phyloP scores from a whole-genome alignment of 768 basidiomycete species.

The Mycena metata region DNA sequence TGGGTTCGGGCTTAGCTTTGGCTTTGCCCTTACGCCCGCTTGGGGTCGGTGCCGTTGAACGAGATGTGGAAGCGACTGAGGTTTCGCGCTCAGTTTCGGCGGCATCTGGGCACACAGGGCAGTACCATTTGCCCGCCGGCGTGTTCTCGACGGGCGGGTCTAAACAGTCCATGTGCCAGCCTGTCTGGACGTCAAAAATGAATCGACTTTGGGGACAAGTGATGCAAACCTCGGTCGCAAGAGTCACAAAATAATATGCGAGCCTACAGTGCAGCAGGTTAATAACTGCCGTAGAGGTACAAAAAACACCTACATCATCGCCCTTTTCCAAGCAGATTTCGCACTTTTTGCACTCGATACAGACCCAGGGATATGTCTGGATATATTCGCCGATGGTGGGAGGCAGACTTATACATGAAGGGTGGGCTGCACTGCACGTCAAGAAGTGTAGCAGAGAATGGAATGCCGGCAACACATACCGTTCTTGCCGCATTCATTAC shows the following conservation, averaged over 20 bases:
- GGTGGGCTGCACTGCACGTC: slow-evolving; percentile 71
- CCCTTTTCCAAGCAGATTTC: slow-evolving; percentile 89
- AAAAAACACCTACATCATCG: slow-evolving; percentile 79
- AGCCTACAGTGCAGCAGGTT: slow-evolving; percentile 64
- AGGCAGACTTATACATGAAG: slow-evolving; percentile 80
- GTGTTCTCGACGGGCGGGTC: slow-evolving; percentile 75
- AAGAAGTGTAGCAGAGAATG: slow-evolving; percentile 16
- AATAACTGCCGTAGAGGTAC: slow-evolving; percentile 35
- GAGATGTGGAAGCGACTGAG: slow-evolving; percentile 61
- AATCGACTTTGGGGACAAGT: slow-evolving; percentile 36
- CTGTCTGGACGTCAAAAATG: slow-evolving; percentile 49
- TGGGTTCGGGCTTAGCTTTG: slow-evolving; percentile 50
- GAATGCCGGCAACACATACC: slow-evolving; percentile 59
- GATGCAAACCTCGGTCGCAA: slow-evolving; percentile 84
- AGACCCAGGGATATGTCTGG: slow-evolving; percentile 85
- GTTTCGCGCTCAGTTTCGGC: slow-evolving; percentile 43
- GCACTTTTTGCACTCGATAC: slow-evolving; percentile 93
- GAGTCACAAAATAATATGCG: slow-evolving; percentile 92
- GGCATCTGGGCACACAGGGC: slow-evolving; percentile 68
- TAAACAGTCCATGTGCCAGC: slow-evolving; percentile 90
- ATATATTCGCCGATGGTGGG: slow-evolving; percentile 70
- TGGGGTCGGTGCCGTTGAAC: slow-evolving; percentile 41
- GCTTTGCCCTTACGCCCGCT: slow-evolving; percentile 49
- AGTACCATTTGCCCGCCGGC: slow-evolving; percentile 85
- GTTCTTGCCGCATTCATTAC: slow-evolving; percentile 80